Conservation (phyloP, 768 basidiomycete genomes). For the Cystofilobasidium macerans region DNA sequence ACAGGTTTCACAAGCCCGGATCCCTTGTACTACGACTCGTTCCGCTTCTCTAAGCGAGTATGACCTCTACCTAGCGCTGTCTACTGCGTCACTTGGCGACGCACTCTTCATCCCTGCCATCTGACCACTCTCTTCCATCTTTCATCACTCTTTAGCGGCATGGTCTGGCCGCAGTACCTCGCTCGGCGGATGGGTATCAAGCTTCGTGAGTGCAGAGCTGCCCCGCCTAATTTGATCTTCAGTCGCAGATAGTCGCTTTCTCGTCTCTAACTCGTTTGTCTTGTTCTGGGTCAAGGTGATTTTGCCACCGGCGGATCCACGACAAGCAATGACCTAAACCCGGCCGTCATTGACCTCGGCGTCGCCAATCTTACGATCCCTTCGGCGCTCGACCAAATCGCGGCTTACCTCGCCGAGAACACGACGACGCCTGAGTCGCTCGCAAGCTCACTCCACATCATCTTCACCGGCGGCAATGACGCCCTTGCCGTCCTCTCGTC, state of each 20-base stretch:
- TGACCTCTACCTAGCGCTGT: background rate
- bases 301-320: background rate
- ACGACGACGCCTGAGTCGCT: background rate
- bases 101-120: no score
- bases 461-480: background rate
- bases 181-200: background rate
- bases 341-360: background rate
- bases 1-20: background rate
- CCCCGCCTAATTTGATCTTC: no score
- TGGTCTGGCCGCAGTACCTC: background rate
- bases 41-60: background rate
- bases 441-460: background rate
- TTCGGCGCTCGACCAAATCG: background rate
- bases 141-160: background rate
- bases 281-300: background rate
- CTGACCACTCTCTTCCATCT: no score
- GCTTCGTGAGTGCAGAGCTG: background rate
- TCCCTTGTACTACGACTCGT: background rate
- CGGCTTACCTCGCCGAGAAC: background rate
- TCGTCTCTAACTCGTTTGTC: background rate
- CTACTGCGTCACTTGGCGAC: background rate
- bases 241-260: no score
- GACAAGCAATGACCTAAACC: background rate
- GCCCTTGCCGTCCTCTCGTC: background rate
- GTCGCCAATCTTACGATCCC: background rate